Evolutionary conservation across 176 grass and related monocot species (phyloP), one percentile per base, ranked within the genome.

Genomic region (Aegilops tauschii): DNA sequence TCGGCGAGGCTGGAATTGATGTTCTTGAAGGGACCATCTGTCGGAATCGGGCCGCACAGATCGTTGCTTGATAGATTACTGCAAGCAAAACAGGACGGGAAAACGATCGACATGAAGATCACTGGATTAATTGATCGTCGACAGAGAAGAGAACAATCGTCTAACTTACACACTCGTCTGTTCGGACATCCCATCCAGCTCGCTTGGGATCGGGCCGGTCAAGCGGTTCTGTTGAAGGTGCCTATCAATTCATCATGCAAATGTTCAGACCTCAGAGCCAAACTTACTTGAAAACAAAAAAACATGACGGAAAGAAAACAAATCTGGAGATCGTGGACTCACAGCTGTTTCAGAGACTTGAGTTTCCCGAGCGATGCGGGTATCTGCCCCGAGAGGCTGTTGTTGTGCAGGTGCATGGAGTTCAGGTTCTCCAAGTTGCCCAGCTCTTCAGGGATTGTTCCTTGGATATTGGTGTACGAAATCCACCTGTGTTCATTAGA

Each of bases 331-430:
- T 21, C 67, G 75, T 18, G 13, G 54, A 69, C 88, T 93, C 78
- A 97, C 95, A 94, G 42, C 77, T 91, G 44, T 28, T 21, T n/a
- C 3, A 97, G 87, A 14, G 77, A 77, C 79, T 89, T 94, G 4
- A 97, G 80, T 42, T 86, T 88, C 84, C 88, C 95, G 23, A 97
- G 54, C 5, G 95, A 84, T 63, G 59, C 31, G 9, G 95, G 90
- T 12, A 97, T 80, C 42, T 10, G 77, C 52, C 95, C 95, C 0
- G 95, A 94, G 14, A 97, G 82, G 89, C 74, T 87, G 80, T 97
- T 94, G 54, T 71, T 87, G 83, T 70, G 94, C 73, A 97, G 64
- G 77, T 97, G 90, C 61, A 97, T 9, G 88, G 83, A 78, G 31
- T 92, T 52, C 44, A 96, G 87, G 65, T 86, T 96, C 58, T 42